phyloP scores from a whole-genome alignment of 352 stramenopile genomes.

The Phytophthora foliorum region DNA sequence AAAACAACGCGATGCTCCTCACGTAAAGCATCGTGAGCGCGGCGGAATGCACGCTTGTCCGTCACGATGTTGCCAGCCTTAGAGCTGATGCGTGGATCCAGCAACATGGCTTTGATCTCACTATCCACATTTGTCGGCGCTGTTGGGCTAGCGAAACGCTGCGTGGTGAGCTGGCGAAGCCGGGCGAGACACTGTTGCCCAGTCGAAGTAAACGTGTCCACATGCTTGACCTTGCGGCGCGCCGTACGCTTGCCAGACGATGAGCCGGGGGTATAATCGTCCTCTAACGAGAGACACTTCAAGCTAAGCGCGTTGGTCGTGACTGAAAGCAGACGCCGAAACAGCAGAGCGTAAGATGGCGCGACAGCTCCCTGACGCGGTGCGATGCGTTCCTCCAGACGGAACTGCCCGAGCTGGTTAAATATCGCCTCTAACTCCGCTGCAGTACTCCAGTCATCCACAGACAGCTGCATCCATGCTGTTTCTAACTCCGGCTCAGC shows the following conservation, averaged over 20 bases:
- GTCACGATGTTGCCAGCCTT: slow-evolving; percentile 42
- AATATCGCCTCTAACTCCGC: slow-evolving; percentile 46
- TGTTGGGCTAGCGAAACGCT: slow-evolving; percentile 26
- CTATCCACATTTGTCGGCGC: slow-evolving; percentile 14
- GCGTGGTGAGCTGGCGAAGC: slow-evolving; percentile 27
- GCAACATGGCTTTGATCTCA: slow-evolving; percentile 54
- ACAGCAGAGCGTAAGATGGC: slow-evolving; percentile 42
- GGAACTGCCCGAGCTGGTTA: slow-evolving; percentile 38
- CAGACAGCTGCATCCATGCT: slow-evolving; percentile 36
- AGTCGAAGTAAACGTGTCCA: slow-evolving; percentile 31
- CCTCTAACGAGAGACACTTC: slow-evolving; percentile 40
- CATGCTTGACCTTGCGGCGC: slow-evolving; percentile 32
- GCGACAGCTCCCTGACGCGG: slow-evolving; percentile 21
- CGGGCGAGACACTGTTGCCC: slow-evolving; percentile 27
- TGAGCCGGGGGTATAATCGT: slow-evolving; percentile 9
- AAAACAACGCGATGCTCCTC: slow-evolving; percentile 46
- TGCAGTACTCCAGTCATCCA: slow-evolving; percentile 39
- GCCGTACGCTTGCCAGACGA: slow-evolving; percentile 6
- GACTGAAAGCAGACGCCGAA: slow-evolving; percentile 42
- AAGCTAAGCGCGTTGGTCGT: slow-evolving; percentile 35
- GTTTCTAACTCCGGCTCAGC: slow-evolving; percentile 26
- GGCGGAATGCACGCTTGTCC: slow-evolving; percentile 26
- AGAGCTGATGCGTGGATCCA: slow-evolving; percentile 50
- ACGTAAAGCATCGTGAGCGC: slow-evolving; percentile 38
- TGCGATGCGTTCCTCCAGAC: slow-evolving; percentile 31